A percentile compares a stretch with the other conserved stretches of the same genome.
These are phyloP conservation scores for Ogataea nitratoaversa DNA, from an alignment of 805 yeast genomes.

Conservation along the genomic window DNA sequence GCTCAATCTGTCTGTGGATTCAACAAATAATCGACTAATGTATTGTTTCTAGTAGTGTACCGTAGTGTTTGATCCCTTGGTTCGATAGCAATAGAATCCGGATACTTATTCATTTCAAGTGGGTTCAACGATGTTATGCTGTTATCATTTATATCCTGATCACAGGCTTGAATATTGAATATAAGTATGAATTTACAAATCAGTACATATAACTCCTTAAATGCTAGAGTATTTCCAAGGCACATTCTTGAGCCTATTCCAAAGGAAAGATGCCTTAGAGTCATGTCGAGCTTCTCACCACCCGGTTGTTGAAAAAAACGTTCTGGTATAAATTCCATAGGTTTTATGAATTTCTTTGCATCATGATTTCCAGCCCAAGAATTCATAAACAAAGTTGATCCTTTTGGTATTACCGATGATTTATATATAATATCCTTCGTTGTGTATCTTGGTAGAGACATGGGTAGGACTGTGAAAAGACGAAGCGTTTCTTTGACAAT, in stretches of 20 bases:
- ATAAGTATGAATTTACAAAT: slow-evolving; percentile 48
- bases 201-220: slow-evolving; percentile 58
- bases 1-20: background rate
- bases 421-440: slow-evolving; percentile 44
- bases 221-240: slow-evolving; percentile 62
- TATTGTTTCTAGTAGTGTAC: slow-evolving; percentile 28
- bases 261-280: slow-evolving; percentile 46
- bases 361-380: slow-evolving; percentile 72
- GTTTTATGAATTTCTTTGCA: slow-evolving; percentile 34
- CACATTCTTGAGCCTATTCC: slow-evolving; percentile 76
- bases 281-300: slow-evolving; percentile 13
- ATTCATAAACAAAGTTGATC: slow-evolving; percentile 60
- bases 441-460: slow-evolving; percentile 60
- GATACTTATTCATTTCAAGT: slow-evolving; percentile 44
- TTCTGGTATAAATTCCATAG: slow-evolving; percentile 47
- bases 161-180: slow-evolving; percentile 41
- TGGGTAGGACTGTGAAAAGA: slow-evolving; percentile 60
- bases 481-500: slow-evolving; percentile 60
- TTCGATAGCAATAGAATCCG: slow-evolving; percentile 60
- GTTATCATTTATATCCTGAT: slow-evolving; percentile 8
- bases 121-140: slow-evolving; percentile 35
- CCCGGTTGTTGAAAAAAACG: slow-evolving; percentile 39
- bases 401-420: slow-evolving; percentile 44
- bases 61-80: slow-evolving; percentile 42
- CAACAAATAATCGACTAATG: slow-evolving; percentile 1